Conservation (phyloP, 495 filamentous ascomycete genomes). For the Aspergillus cavernicola region DNA sequence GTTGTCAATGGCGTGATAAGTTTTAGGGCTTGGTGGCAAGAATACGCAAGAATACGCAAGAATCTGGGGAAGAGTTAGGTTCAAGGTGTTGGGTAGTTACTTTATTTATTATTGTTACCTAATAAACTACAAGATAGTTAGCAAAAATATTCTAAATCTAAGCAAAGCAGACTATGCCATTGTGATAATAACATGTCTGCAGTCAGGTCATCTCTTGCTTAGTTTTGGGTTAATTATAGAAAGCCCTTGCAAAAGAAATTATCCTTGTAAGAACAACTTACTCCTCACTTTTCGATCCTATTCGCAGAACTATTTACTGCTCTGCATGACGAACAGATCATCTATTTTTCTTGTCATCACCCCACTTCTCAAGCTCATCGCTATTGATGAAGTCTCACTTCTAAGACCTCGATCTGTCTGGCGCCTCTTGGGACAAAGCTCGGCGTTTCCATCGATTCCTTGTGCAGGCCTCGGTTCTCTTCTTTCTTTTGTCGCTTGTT, state of each 20-base stretch:
- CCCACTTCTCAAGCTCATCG: background rate
- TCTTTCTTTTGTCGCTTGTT: background rate
- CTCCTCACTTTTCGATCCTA: too few species aligned
- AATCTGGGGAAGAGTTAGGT: too few species aligned
- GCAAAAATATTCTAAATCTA: background rate
- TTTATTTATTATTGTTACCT: background rate
- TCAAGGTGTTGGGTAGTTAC: too few species aligned
- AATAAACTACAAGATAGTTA: background rate
- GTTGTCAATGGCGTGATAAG: too few species aligned
- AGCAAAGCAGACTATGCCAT: background rate
- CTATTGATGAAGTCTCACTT: conserved; percentile 1
- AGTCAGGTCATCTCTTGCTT: background rate
- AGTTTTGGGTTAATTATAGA: background rate
- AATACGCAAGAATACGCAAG: too few species aligned
- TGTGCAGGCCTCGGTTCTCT: background rate
- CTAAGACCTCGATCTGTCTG: conserved; percentile 4
- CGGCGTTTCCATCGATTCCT: conserved; percentile 6
- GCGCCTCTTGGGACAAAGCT: conserved; percentile 10
- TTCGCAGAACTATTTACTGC: background rate
- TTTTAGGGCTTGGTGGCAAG: too few species aligned
- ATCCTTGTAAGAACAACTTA: background rate
- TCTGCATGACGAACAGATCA: background rate
- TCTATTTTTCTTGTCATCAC: background rate
- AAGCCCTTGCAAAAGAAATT: conserved; percentile 1
- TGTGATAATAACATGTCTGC: conserved; percentile 4